Evolutionary conservation across 2,329 filamentous ascomycete genomes (phyloP).

Genomic region (Paracoccidioides brasiliensis): DNA sequence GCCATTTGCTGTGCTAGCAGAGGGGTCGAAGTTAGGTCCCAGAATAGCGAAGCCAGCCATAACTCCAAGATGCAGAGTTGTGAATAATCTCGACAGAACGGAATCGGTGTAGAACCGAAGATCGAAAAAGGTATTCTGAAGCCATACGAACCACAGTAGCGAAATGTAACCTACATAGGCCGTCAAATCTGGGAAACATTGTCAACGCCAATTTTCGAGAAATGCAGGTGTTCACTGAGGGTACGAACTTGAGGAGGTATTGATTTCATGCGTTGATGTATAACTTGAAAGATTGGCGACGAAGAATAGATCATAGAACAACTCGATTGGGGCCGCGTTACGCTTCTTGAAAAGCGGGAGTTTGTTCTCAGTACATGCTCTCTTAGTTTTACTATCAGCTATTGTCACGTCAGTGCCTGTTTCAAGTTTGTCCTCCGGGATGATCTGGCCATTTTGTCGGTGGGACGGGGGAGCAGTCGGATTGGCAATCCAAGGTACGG

Average conservation of each 20-base stretch:
- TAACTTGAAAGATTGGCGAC: conserved; percentile 55
- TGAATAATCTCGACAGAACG: conserved; percentile 47
- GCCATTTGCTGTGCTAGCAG: conserved; percentile 16
- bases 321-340: conserved; percentile 39
- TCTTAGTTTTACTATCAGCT: not conserved
- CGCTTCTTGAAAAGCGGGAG: conserved; percentile 26
- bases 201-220: conserved; percentile 9
- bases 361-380: not conserved
- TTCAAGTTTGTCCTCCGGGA: not conserved
- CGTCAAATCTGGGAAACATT: conserved; percentile 21
- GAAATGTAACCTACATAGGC: conserved; percentile 43
- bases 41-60: conserved; percentile 54
- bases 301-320: conserved; percentile 50
- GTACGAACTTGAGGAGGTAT: conserved; percentile 11
- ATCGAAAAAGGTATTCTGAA: conserved; percentile 51
- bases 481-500: conserved; percentile 4
- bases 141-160: conserved; percentile 57
- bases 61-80: conserved; percentile 48
- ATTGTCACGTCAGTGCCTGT: not conserved
- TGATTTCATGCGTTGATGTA: conserved; percentile 42
- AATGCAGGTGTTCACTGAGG: not conserved
- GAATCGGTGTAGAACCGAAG: conserved; percentile 53
- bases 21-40: conserved; percentile 31
- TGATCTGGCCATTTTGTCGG: not conserved
- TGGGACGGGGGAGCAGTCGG: not conserved